Base-by-base conservation (phyloP, 2,329 filamentous ascomycete genomes). In the Paecilomyces dactylethromorphus region DNA sequence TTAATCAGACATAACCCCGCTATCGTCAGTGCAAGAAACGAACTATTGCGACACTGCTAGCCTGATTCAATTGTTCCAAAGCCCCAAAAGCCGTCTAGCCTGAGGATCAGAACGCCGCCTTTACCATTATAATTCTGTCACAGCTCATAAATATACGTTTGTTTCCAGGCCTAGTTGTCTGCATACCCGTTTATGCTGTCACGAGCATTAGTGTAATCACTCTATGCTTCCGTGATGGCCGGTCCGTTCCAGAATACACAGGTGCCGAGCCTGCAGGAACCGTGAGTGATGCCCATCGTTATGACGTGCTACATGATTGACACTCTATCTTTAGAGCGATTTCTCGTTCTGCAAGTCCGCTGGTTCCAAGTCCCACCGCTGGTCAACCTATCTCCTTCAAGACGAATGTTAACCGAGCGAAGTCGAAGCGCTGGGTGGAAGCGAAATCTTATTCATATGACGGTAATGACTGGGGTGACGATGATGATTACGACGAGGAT, bases 371-470 rank as follows among this genome's bases (percentile, higher is more conserved):
- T 50, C 64, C 65, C 22, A 58, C 64, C 39, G 64, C 69, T 39
- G 71, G 69, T 39, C 79, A 79, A 56, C 76, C 80, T 26, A 74
- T 83, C 29, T 84, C 82, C 26, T 96, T 92, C 76, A 89, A 90
- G 72, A 85, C 91, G 56, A 95, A 96, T 72, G 87, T 97, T 54
- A 93, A 90, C 76, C 87, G 93, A 62, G 84, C 87, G 58, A 96
- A 96, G 78, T 97, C 92, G 58, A 90, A 88, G 76, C 96, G 96
- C 83, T 97, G 93, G 93, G 88, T 93, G 39, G 89, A 96, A 68
- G 93, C 93, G 35, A 93, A 92, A 74, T 82, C 86, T 59, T 87
- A 89, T 66, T 90, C 86, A 70, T 97, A 97, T 70, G 92, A 93
- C 68, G 93, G 92, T 63, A 92, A 95, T 68, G 93, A 96, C 69